Base-by-base conservation (phyloP, 495 filamentous ascomycete species). In the Elasticomyces elasticus region DNA sequence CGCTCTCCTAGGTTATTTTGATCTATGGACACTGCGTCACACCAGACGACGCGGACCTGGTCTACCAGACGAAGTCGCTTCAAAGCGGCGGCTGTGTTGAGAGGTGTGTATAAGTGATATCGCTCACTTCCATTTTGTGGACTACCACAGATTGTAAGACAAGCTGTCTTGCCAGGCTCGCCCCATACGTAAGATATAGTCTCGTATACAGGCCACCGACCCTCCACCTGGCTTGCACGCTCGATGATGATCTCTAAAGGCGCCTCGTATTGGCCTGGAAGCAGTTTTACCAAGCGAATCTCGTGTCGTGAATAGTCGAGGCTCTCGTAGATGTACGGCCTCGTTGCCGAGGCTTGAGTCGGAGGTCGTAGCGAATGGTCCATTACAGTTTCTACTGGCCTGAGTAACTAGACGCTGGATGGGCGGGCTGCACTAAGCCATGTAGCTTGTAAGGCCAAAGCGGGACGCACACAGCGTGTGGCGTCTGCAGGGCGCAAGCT, bases 1-100 rank as follows among this genome's bases (percentile, higher is more conserved):
- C 40, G 52, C 56, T 62, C 59, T 44, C 19, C 42, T n/a, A 24
- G 41, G 31, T 58, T 43, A 23, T 59, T 17, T 42, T 62, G 59
- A 55, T 55, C 46, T 37, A 59, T 62, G 45, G 49, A 59, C 23
- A 62, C 24, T 11, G 55, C 54, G 30, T 62, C 59, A 31, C 31
- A 15, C 54, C 54, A 56, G 7, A 56, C 24, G 10, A 46, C 26
- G 19, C 20, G n/a, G 3, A 10, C n/a, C 3, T 19, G 23, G 17
- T 28, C n/a, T n/a, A 12, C 11, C 33, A 19, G 3, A 17, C 48
- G 48, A 10, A 51, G 12, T 15, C 27, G 40, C 40, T 43, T n/a
- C 13, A 43, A 17, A 7, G 20, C 40, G 20, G 20, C 40, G 10
- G 10, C 6, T 7, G 30, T 33, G 30, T 15, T 33, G 7, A 15